These are phyloP conservation scores for Coniochaeta hoffmannii DNA, from an alignment of 2,329 filamentous ascomycete species.

Conservation along the genomic window DNA sequence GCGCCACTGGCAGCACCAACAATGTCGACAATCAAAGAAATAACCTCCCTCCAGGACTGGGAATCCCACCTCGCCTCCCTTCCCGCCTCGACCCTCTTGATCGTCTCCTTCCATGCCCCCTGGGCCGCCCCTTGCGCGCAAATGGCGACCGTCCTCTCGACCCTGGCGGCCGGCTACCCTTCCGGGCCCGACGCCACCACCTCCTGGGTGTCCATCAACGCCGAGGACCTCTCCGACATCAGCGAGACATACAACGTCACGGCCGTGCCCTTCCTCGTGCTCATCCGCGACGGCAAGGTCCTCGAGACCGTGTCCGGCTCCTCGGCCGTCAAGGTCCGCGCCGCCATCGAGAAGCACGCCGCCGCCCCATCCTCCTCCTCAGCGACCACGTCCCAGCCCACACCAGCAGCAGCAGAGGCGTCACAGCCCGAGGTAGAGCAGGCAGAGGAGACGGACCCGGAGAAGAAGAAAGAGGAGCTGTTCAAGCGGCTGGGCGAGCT, in stretches of 20 bases:
- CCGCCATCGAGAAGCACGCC: conserved; percentile 77
- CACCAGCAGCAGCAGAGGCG: conserved; percentile 30
- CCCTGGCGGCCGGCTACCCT: conserved; percentile 81
- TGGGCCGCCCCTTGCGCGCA: conserved; percentile 96
- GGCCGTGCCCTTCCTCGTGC: conserved; percentile 85
- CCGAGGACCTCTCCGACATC: conserved; percentile 87
- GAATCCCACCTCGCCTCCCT: conserved; percentile 58
- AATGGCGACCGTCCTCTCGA: conserved; percentile 80
- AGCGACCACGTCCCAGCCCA: conserved; percentile 6
- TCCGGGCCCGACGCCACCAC: conserved; percentile 61
- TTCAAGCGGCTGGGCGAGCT: conserved; percentile 73
- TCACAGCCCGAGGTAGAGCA: conserved; percentile 30
- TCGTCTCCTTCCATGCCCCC: conserved; percentile 92
- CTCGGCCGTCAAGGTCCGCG: conserved; percentile 77
- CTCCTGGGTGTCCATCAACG: conserved; percentile 85
- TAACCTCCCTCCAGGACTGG: conserved; percentile 69
- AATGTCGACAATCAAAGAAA: conserved; percentile 74
- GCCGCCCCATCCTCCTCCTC: conserved; percentile 32
- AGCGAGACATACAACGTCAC: conserved; percentile 91
- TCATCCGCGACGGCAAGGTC: conserved; percentile 67
- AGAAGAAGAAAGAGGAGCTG: conserved; percentile 72
- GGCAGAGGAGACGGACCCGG: conserved; percentile 34
- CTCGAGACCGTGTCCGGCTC: conserved; percentile 85
- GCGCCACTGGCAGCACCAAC: conserved; percentile 11
- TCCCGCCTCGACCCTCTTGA: conserved; percentile 62